Base-by-base conservation (phyloP, 2,329 filamentous ascomycete genomes). In the Aspergillus sergii region DNA sequence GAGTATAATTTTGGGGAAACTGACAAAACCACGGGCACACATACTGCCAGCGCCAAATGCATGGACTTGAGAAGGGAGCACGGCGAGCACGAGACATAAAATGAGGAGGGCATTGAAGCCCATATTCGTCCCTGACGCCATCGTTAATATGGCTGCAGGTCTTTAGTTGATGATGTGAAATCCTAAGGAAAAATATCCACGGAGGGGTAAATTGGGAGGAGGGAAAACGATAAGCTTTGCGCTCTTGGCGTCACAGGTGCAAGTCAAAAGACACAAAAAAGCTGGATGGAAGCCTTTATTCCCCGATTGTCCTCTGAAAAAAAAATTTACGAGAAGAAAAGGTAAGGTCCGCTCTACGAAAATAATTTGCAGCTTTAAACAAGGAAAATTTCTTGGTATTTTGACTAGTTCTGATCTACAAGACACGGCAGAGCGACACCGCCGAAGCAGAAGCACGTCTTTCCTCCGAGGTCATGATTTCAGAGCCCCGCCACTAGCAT, bases 41-140 rank as follows among this genome's bases (percentile, higher is more conserved):
- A 59, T 76, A 81, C 78, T 81, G 56, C 80, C 80, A 63, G 80
- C 80, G 60, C 80, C 80, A 64, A 82, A 82, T 23, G 79, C 80
- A 63, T 80, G 74, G 19, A 75, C 78, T 61, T 77, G 76, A 6
- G 75, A 64, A 30, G 75, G 75, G 28, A 79, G 75, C 7, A 81
- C 45, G 32, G 80, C 65, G 19, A 81, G 63, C 26, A 79, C 64
- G 21, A 82, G 64, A 30, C 75, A 71, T 57, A 80, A 57, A 43
- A 73, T 66, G 51, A 81, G 70, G 43, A 80, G 65, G 57, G 73
- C 66, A 62, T 73, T 71, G 53, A 72, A 68, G 70, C 74, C 72
- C 67, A 67, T 63, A 45, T 66, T 69, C 56, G 64, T 57, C 56
- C 59, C 30, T 30, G 61, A 57, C 45, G 67, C 63, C 68, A 70